Percentiles rank a stretch among this genome's conserved stretches.
Conservation (phyloP, 2,329 filamentous ascomycete genomes). For the Endocalyx cinctus region DNA sequence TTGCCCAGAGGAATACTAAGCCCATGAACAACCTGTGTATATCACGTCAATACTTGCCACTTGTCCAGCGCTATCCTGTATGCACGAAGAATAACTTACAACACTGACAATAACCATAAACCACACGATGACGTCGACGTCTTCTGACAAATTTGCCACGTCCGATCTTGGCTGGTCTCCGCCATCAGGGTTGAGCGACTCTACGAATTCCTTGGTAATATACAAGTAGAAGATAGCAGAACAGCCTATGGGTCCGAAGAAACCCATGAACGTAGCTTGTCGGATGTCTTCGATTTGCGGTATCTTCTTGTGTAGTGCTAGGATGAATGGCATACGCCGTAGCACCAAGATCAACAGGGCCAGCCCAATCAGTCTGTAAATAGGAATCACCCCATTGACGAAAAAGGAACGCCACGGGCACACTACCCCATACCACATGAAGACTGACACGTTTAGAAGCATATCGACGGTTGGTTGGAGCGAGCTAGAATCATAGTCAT, state of each 20-base stretch:
- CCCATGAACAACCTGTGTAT: constrained; percentile 65
- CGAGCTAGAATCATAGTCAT: constrained; percentile 39
- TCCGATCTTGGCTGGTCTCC: constrained; percentile 61
- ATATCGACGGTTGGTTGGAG: constrained; percentile 94
- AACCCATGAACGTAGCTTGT: constrained; percentile 82
- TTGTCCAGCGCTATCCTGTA: background rate
- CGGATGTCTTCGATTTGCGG: constrained; percentile 70
- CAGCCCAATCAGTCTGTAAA: constrained; percentile 68
- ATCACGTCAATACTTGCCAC: constrained; percentile 2
- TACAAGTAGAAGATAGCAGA: constrained; percentile 89
- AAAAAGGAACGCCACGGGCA: constrained; percentile 74
- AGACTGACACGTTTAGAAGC: constrained; percentile 83
- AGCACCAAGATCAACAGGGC: constrained; percentile 74
- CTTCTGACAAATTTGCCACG: constrained; percentile 60
- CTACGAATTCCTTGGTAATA: constrained; percentile 71
- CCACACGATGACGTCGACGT: constrained; percentile 73
- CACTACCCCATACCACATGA: constrained; percentile 86
- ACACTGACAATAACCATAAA: constrained; percentile 81
- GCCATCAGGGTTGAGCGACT: constrained; percentile 40
- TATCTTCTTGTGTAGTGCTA: constrained; percentile 68
- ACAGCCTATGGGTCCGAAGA: constrained; percentile 90
- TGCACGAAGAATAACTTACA: constrained; percentile 45
- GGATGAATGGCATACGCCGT: constrained; percentile 71
- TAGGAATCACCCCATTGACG: constrained; percentile 62
- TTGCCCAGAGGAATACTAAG: constrained; percentile 75